These are phyloP conservation scores for Gossypium ekmanianum DNA, from an alignment of 345 rosid species.

Conservation along the genomic window DNA sequence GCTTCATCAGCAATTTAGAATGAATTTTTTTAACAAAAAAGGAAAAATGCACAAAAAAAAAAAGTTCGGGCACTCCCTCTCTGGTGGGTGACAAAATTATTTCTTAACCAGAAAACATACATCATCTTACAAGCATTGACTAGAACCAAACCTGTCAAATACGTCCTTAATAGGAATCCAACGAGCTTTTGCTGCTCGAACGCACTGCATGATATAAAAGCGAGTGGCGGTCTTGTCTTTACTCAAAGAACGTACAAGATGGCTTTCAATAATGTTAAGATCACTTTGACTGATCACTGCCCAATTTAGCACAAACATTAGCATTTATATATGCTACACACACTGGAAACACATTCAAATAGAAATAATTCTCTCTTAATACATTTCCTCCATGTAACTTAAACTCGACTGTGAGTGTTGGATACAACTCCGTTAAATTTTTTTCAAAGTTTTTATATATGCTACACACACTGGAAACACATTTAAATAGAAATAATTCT, in stretches of 20 bases:
- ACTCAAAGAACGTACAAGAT: constrained; percentile 45
- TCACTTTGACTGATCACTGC: constrained; percentile 42
- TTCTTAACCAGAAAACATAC: background rate
- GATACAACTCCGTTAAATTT: background rate
- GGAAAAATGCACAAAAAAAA: background rate
- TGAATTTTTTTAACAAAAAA: background rate
- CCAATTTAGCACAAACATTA: constrained; percentile 8
- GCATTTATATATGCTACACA: background rate
- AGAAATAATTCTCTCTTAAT: background rate
- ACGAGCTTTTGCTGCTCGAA: constrained; percentile 21
- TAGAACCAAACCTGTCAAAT: constrained; percentile 41
- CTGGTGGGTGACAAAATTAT: background rate
- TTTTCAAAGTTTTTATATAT: background rate
- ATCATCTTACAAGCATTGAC: background rate
- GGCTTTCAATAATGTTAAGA: constrained; percentile 45
- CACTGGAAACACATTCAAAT: background rate
- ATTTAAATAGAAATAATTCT: too few species aligned
- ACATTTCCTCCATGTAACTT: background rate
- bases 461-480: too few species aligned
- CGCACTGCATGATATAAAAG: constrained; percentile 55
- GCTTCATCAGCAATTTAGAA: background rate
- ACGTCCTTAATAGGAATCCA: constrained; percentile 35
- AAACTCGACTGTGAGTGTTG: background rate
- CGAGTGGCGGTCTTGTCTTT: constrained; percentile 42
- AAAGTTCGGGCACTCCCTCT: background rate